A percentile compares a stretch with the other conserved stretches of the same genome.
Evolutionary conservation across 768 basidiomycete species (phyloP).

Genomic region (Coprinopsis sp.): DNA sequence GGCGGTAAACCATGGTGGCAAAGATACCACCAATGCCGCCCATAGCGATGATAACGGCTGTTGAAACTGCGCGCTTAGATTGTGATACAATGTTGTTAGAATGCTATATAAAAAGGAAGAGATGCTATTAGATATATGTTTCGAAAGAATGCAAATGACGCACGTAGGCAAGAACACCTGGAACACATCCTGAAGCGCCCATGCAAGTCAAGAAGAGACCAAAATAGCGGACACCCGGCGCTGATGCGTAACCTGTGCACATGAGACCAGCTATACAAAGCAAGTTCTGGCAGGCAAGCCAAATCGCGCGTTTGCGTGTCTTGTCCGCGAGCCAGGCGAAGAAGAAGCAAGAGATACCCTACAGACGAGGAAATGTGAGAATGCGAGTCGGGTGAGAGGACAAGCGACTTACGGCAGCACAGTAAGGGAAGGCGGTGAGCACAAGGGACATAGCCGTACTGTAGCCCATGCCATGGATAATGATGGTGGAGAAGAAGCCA

Average conservation of each 20-base stretch:
- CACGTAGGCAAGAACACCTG: slow-evolving; percentile 35
- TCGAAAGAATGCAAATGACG: slow-evolving; percentile 17
- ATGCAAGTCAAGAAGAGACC: slow-evolving; percentile 31
- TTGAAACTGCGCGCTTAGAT: slow-evolving; percentile 33
- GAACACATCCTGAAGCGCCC: slow-evolving; percentile 32
- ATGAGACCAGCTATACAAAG: slow-evolving; percentile 30
- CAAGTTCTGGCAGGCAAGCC: slow-evolving; percentile 28
- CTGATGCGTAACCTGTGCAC: slow-evolving; percentile 25
- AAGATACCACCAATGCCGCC: slow-evolving; percentile 37
- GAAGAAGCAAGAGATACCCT: slow-evolving; percentile 31
- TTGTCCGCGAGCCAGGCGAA: slow-evolving; percentile 36
- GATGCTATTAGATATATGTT: not conserved
- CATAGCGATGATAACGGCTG: slow-evolving; percentile 29
- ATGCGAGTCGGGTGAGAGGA: not conserved
- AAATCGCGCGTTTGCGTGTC: slow-evolving; percentile 28
- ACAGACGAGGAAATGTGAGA: not conserved
- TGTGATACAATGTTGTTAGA: slow-evolving; percentile 3
- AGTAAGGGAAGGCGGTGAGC: slow-evolving; percentile 32
- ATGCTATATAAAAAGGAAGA: not conserved
- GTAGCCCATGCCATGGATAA: slow-evolving; percentile 32
- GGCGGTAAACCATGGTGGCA: slow-evolving; percentile 33
- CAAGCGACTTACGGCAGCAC: slow-evolving; percentile 25
- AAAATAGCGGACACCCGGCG: slow-evolving; percentile 29
- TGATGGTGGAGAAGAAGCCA: slow-evolving; percentile 33
- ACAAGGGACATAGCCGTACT: slow-evolving; percentile 23